These are phyloP conservation scores for Hypoxylon rickii DNA, from an alignment of 495 filamentous ascomycete species.

Conservation along the genomic window DNA sequence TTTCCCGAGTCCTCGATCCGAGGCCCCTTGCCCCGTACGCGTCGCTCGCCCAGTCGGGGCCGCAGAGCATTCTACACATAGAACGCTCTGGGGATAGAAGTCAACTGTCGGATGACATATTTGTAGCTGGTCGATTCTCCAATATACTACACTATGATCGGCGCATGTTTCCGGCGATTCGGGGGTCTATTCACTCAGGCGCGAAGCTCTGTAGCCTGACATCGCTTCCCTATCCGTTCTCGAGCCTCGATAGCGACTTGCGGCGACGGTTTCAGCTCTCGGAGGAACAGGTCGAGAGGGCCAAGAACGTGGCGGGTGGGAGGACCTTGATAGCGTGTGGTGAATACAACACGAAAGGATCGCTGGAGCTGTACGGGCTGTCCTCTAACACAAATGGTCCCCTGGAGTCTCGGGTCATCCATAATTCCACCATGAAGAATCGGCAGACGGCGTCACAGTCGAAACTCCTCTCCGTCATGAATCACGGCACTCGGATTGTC, in stretches of 20 bases:
- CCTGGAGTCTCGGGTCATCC: conserved; percentile 41
- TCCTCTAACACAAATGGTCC: conserved; percentile 29
- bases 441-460: conserved; percentile 80
- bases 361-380: conserved; percentile 83
- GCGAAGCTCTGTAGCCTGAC: conserved; percentile 78
- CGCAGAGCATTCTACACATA: conserved; percentile 80
- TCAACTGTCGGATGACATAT: conserved; percentile 65
- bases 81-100: conserved; percentile 56
- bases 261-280: conserved; percentile 57
- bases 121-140: conserved; percentile 87
- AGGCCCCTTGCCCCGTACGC: conserved; percentile 63
- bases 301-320: conserved; percentile 55
- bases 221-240: conserved; percentile 71
- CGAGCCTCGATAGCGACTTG: conserved; percentile 57
- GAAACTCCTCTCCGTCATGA: conserved; percentile 81
- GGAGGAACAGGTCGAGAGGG: conserved; percentile 54
- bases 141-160: conserved; percentile 89
- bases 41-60: conserved; percentile 77
- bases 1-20: conserved; percentile 38
- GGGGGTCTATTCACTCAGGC: conserved; percentile 80
- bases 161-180: conserved; percentile 79
- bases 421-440: conserved; percentile 63
- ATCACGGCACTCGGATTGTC: conserved; percentile 83
- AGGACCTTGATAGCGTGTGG: conserved; percentile 80
- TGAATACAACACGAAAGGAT: conserved; percentile 94